phyloP scores from a whole-genome alignment of 352 stramenopile species.

The Globisporangium ultimum region DNA sequence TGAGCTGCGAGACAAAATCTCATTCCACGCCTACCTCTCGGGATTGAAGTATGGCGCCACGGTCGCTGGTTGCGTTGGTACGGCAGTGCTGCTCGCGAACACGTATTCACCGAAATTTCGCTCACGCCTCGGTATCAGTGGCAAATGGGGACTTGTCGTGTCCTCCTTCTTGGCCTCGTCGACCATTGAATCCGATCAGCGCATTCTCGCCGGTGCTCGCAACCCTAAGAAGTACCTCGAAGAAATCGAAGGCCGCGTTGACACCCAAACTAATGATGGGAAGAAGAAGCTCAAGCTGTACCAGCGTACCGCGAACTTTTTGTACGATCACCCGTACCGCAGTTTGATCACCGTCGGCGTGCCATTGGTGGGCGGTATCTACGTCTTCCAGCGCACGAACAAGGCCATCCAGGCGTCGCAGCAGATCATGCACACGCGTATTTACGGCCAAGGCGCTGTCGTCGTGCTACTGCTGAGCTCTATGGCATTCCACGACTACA shows the following conservation, averaged over 20 bases:
- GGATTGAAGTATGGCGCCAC: constrained; percentile 47
- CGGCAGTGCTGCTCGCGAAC: constrained; percentile 37
- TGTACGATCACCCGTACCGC: constrained; percentile 80
- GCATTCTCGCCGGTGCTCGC: constrained; percentile 52
- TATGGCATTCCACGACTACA: constrained; percentile 86
- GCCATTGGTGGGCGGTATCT: constrained; percentile 69
- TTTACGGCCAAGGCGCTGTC: constrained; percentile 72
- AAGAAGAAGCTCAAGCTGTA: constrained; percentile 42
- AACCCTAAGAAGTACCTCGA: constrained; percentile 72
- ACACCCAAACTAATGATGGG: constrained; percentile 18
- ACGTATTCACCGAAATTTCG: constrained; percentile 65
- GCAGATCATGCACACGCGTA: constrained; percentile 85
- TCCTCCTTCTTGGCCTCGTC: constrained; percentile 57
- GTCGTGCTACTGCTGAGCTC: constrained; percentile 69
- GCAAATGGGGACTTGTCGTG: constrained; percentile 70
- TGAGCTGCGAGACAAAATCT: constrained; percentile 58
- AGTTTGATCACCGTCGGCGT: constrained; percentile 45
- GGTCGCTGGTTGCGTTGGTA: constrained; percentile 21
- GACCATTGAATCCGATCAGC: constrained; percentile 56
- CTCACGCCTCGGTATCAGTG: constrained; percentile 55
- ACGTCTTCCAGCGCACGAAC: constrained; percentile 63
- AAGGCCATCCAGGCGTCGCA: constrained; percentile 64
- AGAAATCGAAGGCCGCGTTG: constrained; percentile 44
- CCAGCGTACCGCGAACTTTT: constrained; percentile 61
- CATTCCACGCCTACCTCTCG: constrained; percentile 52